phyloP scores from a whole-genome alignment of 2,329 filamentous ascomycete genomes.

The Colletotrichum costaricense region DNA sequence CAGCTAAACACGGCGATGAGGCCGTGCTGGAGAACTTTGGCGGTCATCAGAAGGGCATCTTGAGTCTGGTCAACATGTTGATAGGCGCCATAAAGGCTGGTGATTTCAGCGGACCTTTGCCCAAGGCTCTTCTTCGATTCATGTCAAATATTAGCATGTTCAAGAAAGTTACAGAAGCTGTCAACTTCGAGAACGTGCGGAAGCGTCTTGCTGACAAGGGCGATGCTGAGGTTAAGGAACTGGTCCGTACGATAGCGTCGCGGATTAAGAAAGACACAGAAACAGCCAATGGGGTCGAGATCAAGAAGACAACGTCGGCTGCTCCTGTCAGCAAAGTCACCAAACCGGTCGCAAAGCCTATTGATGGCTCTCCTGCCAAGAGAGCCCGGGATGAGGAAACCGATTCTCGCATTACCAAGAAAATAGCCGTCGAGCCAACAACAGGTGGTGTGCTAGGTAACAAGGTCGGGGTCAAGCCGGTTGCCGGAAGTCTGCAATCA shows the following conservation, averaged over 20 bases:
- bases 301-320: constrained; percentile 38
- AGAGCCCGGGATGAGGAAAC: constrained; percentile 53
- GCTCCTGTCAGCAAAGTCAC: constrained; percentile 35
- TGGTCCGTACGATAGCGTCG: constrained; percentile 68
- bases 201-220: constrained; percentile 73
- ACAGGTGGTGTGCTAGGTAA: constrained; percentile 49
- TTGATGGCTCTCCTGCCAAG: constrained; percentile 46
- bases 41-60: constrained; percentile 66
- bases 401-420: constrained; percentile 54
- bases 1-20: constrained; percentile 64
- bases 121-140: constrained; percentile 68
- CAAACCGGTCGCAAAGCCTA: constrained; percentile 46
- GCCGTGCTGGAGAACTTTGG: constrained; percentile 69
- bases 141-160: constrained; percentile 73
- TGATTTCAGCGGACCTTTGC: constrained; percentile 64
- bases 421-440: constrained; percentile 54
- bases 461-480: constrained; percentile 51
- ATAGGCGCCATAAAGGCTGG: constrained; percentile 64
- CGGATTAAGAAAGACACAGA: constrained; percentile 53
- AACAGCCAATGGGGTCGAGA: constrained; percentile 40
- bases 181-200: constrained; percentile 74
- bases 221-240: constrained; percentile 71
- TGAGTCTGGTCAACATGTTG: constrained; percentile 64
- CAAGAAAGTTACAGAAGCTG: constrained; percentile 69
- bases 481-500: constrained; percentile 42